Conservation (phyloP, 1,284 basidiomycete species). For the Apiotrichum montevideense region DNA sequence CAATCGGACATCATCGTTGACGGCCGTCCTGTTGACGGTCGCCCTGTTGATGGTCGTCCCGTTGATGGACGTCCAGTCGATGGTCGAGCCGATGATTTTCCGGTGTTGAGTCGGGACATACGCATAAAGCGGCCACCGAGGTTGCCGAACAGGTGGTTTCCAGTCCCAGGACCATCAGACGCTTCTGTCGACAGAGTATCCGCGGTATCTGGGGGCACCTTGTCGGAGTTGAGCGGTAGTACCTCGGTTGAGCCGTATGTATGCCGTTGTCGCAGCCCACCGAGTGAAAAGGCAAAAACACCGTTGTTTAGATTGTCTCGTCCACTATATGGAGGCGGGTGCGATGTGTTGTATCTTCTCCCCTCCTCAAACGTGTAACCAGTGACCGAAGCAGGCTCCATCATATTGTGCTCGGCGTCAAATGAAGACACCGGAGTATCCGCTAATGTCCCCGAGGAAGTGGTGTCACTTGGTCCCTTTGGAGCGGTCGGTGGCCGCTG, state of each 20-base stretch:
- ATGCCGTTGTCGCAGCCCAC: too few relatives aligned
- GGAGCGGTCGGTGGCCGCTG: slow-evolving; percentile 34
- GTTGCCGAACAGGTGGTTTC: background rate
- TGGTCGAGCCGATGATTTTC: too few relatives aligned
- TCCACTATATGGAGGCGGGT: slow-evolving; percentile 34
- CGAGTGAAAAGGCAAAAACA: slow-evolving; percentile 14
- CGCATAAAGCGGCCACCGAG: background rate
- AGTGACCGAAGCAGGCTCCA: slow-evolving; percentile 13
- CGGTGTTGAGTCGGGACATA: slow-evolving; percentile 8
- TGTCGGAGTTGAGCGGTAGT: background rate
- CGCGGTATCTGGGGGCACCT: background rate
- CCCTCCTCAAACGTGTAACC: slow-evolving; percentile 20
- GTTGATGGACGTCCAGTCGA: too few relatives aligned
- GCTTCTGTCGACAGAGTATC: background rate
- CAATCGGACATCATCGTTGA: background rate
- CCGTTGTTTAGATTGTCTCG: slow-evolving; percentile 37
- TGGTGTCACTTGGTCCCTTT: too few relatives aligned
- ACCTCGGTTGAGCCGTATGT: too few relatives aligned
- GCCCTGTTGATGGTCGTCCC: too few relatives aligned
- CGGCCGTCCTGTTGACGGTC: background rate
- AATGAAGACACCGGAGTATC: background rate
- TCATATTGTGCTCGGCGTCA: background rate
- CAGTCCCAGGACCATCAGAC: background rate
- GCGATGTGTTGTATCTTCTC: slow-evolving; percentile 18
- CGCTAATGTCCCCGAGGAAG: background rate